Base-by-base conservation (phyloP, 352 stramenopile genomes). In the Blastocystis sp. region DNA sequence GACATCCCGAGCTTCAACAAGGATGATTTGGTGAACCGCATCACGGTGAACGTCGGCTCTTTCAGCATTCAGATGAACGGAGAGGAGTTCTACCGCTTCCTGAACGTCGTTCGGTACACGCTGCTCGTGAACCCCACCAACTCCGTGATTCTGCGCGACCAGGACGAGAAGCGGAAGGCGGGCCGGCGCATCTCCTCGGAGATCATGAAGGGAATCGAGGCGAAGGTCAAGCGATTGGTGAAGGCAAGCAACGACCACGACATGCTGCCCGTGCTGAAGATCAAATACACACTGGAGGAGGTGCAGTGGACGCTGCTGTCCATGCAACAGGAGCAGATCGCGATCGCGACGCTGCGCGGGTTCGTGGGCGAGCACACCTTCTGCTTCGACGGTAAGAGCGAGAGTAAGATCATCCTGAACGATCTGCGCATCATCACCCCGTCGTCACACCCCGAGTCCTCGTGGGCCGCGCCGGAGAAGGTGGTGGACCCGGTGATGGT, bases 391-490 rank as follows among this genome's bases (percentile, higher is more conserved):
- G 78, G 78, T 9, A 79, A 76, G 48, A 79, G 45, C 34, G 78
- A 88, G 45, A 88, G n/a, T 19, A 88, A 71, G 34, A 88, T 88
- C 34, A 71, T 79, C 10, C 52, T 88, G 42, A 88, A 88, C 45
- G 78, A 88, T 24, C 24, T 88, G 45, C 62, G 45, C 9, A 79
- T 88, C 45, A 10, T 79, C 1, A 88, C 64, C 45, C 78, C 78
- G 28, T 24, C 28, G 7, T 9, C 38, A n/a, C 19, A 43, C 34
- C 7, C 1, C 11, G 78, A 78, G 6, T 28, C 60, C 48, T 28
- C 48, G 1, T 88, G 78, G 78, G 28, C 63, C 3, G 40, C 45
- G 19, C 62, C 78, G n/a, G 64, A 76, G 24, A 38, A 69, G 11
- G 48, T 88, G 19, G 59, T 88, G 28, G 43, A 59, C 70, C 64